These are phyloP conservation scores for Monosporascus sp. DNA, from an alignment of 2,329 filamentous ascomycete genomes.

Conservation along the genomic window DNA sequence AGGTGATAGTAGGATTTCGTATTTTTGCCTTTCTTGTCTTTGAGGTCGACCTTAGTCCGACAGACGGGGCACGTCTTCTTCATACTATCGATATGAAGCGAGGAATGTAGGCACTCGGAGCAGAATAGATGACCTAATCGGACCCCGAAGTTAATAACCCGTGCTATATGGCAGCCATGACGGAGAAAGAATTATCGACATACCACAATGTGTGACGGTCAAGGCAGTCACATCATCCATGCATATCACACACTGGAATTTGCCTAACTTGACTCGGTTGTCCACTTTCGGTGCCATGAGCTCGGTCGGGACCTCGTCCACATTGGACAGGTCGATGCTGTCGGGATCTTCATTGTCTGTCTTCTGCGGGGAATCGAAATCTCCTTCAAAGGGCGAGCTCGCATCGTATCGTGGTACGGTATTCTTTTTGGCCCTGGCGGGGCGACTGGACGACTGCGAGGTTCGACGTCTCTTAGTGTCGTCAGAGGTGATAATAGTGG, in stretches of 20 bases:
- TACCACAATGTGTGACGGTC: constrained; percentile 65
- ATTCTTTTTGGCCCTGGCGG: constrained; percentile 17
- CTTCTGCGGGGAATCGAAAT: constrained; percentile 8
- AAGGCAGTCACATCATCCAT: constrained; percentile 57
- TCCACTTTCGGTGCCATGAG: constrained; percentile 42
- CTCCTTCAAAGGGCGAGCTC: constrained; percentile 21
- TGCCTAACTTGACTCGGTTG: constrained; percentile 46
- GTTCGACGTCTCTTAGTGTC: constrained; percentile 16
- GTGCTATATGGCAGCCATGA: constrained; percentile 3
- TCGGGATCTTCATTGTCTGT: constrained; percentile 18
- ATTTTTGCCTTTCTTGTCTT: constrained; percentile 35
- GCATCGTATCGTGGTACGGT: constrained; percentile 24
- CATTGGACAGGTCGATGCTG: constrained; percentile 37
- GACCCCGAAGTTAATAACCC: constrained; percentile 9
- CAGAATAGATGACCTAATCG: constrained; percentile 60
- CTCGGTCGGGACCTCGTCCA: constrained; percentile 39
- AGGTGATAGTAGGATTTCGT: constrained; percentile 51
- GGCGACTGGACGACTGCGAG: constrained; percentile 13
- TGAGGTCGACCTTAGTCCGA: constrained; percentile 52
- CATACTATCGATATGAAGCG: constrained; percentile 51
- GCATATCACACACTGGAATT: constrained; percentile 63
- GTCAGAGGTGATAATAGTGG: constrained; percentile 2
- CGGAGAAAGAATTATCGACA: constrained; percentile 20
- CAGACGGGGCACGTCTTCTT: constrained; percentile 61
- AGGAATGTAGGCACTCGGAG: constrained; percentile 56